These are phyloP conservation scores for Rhodotorula mucilaginosa DNA, from an alignment of 1,284 basidiomycete species.

Conservation along the genomic window DNA sequence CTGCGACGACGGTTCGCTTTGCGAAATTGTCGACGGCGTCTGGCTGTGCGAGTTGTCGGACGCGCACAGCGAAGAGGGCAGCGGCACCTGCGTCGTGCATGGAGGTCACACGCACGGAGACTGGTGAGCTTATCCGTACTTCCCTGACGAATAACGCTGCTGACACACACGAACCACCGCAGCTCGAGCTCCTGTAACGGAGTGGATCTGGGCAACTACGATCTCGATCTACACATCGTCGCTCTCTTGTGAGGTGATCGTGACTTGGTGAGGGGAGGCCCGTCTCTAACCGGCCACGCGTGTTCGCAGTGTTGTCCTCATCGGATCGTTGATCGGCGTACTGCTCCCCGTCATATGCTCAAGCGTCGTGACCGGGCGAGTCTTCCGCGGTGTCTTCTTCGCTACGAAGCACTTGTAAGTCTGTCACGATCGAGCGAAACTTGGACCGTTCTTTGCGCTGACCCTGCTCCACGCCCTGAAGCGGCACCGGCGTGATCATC, in stretches of 20 bases:
- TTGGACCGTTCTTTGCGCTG: too few relatives aligned
- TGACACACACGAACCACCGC: not conserved
- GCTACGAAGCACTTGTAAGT: slow-evolving; percentile 47
- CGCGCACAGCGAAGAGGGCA: not conserved
- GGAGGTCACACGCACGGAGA: slow-evolving; percentile 50
- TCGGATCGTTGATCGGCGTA: slow-evolving; percentile 49
- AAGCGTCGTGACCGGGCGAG: slow-evolving; percentile 14
- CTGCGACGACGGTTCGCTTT: slow-evolving; percentile 36
- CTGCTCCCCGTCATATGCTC: slow-evolving; percentile 45
- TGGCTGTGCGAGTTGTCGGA: slow-evolving; percentile 26
- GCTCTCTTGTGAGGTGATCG: slow-evolving; percentile 47
- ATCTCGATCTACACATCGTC: slow-evolving; percentile 52
- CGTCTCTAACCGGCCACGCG: not conserved
- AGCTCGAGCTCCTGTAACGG: slow-evolving; percentile 39
- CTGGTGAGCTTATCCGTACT: slow-evolving; percentile 36
- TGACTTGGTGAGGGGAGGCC: too few relatives aligned
- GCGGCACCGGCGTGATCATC: slow-evolving; percentile 52
- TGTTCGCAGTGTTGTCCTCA: slow-evolving; percentile 45
- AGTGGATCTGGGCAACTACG: slow-evolving; percentile 46
- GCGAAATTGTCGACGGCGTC: slow-evolving; percentile 17
- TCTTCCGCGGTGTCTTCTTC: slow-evolving; percentile 47
- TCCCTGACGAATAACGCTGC: too few relatives aligned
- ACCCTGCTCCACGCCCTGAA: slow-evolving; percentile 21
- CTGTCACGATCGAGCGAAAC: not conserved
- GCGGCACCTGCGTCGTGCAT: slow-evolving; percentile 29